Evolutionary conservation across 345 rosid species (phyloP).

Genomic region (Eucalyptus decipiens): DNA sequence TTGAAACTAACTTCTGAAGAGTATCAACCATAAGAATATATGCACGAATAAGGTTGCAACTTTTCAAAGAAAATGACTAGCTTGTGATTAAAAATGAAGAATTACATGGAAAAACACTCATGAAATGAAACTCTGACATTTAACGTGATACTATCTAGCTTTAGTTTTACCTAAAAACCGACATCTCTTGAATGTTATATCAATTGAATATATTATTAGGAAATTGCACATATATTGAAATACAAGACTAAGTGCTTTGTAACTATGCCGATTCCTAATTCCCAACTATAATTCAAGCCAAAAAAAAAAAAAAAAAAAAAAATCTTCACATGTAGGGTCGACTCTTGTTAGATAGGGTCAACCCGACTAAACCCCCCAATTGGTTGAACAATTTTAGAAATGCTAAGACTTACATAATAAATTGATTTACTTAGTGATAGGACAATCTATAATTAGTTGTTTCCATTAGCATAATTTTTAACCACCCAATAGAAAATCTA

Average conservation of each 20-base stretch:
- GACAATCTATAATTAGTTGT: too few relatives aligned
- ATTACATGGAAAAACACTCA: neutral
- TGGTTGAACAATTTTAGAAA: too few relatives aligned
- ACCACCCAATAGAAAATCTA: neutral
- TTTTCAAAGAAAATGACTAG: neutral
- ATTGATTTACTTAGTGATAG: neutral
- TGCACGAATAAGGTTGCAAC: accelerated
- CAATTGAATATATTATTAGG: neutral
- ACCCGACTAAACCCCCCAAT: accelerated
- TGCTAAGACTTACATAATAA: neutral
- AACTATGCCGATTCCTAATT: neutral
- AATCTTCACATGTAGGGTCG: accelerated
- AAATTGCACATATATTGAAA: too few relatives aligned
- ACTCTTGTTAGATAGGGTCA: too few relatives aligned
- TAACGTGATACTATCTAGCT: neutral
- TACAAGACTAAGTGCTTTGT: neutral
- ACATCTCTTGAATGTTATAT: neutral
- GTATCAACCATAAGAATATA: too few relatives aligned
- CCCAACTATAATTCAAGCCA: neutral
- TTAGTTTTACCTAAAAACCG: too few relatives aligned
- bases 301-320: too few relatives aligned
- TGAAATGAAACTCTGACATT: too few relatives aligned
- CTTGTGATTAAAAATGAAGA: neutral
- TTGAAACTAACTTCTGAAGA: neutral
- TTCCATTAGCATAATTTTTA: neutral